Evolutionary conservation across 2,329 filamentous ascomycete genomes (phyloP), one percentile per base, ranked within the genome.

Genomic region (Aspergillus udagawae): DNA sequence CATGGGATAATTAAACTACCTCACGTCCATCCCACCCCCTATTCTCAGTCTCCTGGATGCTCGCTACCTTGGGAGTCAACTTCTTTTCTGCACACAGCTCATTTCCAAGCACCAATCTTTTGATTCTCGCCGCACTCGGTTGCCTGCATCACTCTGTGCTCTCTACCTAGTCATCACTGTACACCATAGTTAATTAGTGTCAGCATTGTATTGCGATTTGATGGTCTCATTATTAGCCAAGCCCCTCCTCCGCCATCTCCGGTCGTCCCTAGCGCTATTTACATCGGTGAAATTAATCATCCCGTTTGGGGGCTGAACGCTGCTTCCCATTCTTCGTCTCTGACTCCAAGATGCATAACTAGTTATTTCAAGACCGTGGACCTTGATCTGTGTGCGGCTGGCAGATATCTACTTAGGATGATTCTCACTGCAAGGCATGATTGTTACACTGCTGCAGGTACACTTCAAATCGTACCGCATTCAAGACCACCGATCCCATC

Each of bases 211-310:
- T 8, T 21, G n/a, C 20, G n/a, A 21, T 20, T 44, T 42, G 20
- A 57, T 38, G 14, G 32, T 28, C 52, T 41, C 25, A 47, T 45
- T 54, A 52, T 49, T 54, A 52, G 54, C 53, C 59, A 55, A 63
- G 56, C 28, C 56, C 45, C 55, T 50, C 35, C 32, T 42, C 32
- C 32, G 14, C 32, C 32, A 35, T 53, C 52, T 54, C 57, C 57
- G 54, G 52, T 21, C 49, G 45, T 53, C 55, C 54, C 54, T 57
- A 55, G 57, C 53, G 57, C 35, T 23, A 52, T 49, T 47, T 49
- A 53, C 47, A 41, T 29, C 10, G 20, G 21, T 44, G 48, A 51
- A 44, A 32, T 14, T 4, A 51, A 41, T 44, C 23, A 35, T 49
- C 47, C 14, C 29, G 4, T 17, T 17, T 17, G 25, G 51, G 38